These are phyloP conservation scores for Penicillium silybi DNA, from an alignment of 495 filamentous ascomycete species.

Conservation along the genomic window DNA sequence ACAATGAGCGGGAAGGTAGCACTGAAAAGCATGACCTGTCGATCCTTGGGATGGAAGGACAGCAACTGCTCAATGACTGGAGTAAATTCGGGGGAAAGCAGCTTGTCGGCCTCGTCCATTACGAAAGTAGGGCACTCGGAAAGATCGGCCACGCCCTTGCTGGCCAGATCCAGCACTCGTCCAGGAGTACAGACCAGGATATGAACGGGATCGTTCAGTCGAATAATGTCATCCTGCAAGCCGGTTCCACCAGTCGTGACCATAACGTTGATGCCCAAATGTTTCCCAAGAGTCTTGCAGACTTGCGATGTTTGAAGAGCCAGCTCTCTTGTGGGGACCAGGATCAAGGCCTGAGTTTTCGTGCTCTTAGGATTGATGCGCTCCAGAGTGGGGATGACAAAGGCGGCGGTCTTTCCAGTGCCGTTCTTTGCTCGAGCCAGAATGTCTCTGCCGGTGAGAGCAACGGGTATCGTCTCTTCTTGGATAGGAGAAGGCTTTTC, in stretches of 20 bases:
- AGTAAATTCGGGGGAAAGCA: constrained; percentile 94
- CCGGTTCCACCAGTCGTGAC: constrained; percentile 95
- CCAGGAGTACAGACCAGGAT: constrained; percentile 97
- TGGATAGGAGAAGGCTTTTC: constrained; percentile 98
- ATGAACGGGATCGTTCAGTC: constrained; percentile 88
- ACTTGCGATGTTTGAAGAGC: constrained; percentile 99
- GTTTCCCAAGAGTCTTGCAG: constrained; percentile 95
- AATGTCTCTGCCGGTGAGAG: constrained; percentile 90
- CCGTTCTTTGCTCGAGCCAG: constrained; percentile 97
- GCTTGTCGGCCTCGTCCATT: constrained; percentile 98
- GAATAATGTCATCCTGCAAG: constrained; percentile 94
- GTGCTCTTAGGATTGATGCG: constrained; percentile 92
- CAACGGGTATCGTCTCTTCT: constrained; percentile 97
- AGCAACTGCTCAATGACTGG: constrained; percentile 94
- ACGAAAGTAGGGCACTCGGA: constrained; percentile 95
- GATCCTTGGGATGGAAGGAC: constrained; percentile 88
- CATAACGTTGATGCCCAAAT: constrained; percentile 97
- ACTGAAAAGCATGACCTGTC: constrained; percentile 98
- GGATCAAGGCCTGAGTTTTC: constrained; percentile 92
- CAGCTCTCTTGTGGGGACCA: constrained; percentile 94
- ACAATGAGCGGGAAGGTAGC: constrained; percentile 96
- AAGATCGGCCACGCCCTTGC: constrained; percentile 93
- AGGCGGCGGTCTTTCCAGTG: constrained; percentile 96
- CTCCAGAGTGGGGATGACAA: constrained; percentile 92
- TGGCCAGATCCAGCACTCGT: constrained; percentile 88